phyloP scores from a whole-genome alignment of 805 yeast species.

The Soucietia sequanensis region DNA sequence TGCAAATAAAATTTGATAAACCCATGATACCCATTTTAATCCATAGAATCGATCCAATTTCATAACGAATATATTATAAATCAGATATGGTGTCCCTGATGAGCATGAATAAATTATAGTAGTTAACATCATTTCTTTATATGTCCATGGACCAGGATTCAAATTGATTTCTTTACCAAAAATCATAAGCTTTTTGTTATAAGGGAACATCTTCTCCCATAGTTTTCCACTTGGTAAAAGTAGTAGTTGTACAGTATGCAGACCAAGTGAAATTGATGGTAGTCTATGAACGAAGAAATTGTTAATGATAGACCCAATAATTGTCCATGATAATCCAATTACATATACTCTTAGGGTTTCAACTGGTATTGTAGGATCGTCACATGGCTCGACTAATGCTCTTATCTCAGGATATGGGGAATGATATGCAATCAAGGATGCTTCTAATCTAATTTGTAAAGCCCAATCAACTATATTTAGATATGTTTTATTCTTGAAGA shows the following conservation, averaged over 20 bases:
- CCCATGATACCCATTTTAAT: conserved; percentile 44
- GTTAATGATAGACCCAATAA: conserved; percentile 39
- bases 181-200: conserved; percentile 18
- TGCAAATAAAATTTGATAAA: conserved; percentile 53
- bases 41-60: conserved; percentile 42
- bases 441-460: conserved; percentile 35
- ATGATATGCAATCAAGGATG: conserved; percentile 36
- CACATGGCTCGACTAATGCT: conserved; percentile 39
- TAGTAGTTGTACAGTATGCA: conserved; percentile 40
- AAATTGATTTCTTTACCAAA: conserved; percentile 24
- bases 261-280: conserved; percentile 33
- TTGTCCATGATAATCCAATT: conserved; percentile 40
- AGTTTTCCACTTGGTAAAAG: conserved; percentile 39
- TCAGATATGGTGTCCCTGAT: conserved; percentile 41
- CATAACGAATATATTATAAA: conserved; percentile 44
- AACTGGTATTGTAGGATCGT: conserved; percentile 29
- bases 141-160: conserved; percentile 45
- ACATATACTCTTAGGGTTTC: conserved; percentile 41
- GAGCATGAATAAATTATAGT: conserved; percentile 44
- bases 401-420: conserved; percentile 43
- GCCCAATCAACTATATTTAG: conserved; percentile 30
- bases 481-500: conserved; percentile 22
- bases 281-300: conserved; percentile 42
- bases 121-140: conserved; percentile 46
- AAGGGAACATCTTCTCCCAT: conserved; percentile 35